phyloP scores from a whole-genome alignment of 2,329 filamentous ascomycete species.

The Exophiala lecanii-corni region DNA sequence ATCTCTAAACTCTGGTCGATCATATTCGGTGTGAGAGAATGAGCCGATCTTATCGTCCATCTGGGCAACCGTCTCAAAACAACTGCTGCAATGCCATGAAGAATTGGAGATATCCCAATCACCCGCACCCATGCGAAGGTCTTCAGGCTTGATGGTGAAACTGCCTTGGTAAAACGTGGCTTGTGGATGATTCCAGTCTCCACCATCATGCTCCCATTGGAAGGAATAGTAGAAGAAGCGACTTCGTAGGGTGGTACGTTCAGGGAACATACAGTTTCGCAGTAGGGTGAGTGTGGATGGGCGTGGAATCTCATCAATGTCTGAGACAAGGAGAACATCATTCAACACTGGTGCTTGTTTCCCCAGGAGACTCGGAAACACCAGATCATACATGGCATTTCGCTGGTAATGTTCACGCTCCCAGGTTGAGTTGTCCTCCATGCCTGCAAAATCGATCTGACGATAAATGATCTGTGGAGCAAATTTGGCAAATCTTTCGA shows the following conservation, averaged over 20 bases:
- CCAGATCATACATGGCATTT: conserved; percentile 55
- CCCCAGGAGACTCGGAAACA: conserved; percentile 47
- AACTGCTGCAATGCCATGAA: conserved; percentile 60
- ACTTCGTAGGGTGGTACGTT: conserved; percentile 49
- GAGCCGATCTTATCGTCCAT: conserved; percentile 53
- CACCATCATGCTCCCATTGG: conserved; percentile 46
- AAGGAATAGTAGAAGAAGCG: conserved; percentile 57
- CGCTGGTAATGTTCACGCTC: conserved; percentile 51
- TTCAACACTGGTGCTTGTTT: conserved; percentile 40
- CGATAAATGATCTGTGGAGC: conserved; percentile 60
- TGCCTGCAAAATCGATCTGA: conserved; percentile 36
- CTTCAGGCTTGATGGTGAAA: conserved; percentile 49
- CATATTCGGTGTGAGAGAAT: conserved; percentile 54
- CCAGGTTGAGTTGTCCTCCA: conserved; percentile 35
- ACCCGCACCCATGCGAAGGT: conserved; percentile 41
- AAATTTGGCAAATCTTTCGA: conserved; percentile 49
- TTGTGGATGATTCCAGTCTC: conserved; percentile 56
- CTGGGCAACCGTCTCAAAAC: conserved; percentile 54
- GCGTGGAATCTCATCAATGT: conserved; percentile 58
- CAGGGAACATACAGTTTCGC: conserved; percentile 50
- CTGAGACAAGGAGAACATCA: conserved; percentile 57
- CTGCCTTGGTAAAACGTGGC: conserved; percentile 52
- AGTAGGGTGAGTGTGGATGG: conserved; percentile 48
- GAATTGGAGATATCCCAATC: conserved; percentile 43
- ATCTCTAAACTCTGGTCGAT: conserved; percentile 47